Evolutionary conservation across 768 basidiomycete genomes (phyloP), one percentile per base, ranked within the genome.

Genomic region (Auricularia sp.): DNA sequence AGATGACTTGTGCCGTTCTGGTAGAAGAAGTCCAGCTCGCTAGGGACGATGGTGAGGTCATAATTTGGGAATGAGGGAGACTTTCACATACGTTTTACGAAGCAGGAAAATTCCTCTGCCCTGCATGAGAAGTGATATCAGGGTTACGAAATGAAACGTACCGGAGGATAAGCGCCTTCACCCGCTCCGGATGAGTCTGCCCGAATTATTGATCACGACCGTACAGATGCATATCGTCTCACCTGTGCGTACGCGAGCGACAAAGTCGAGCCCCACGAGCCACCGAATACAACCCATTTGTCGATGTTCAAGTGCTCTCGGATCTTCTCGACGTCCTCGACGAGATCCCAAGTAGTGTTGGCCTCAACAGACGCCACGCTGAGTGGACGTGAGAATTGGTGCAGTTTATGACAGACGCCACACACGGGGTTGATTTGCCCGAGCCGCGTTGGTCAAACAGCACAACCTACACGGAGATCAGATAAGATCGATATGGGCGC

Each of bases 281-380:
- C 94, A 35, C 95, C 95, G 71, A 98, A 97, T 34, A 97, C 91
- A 64, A 95, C 87, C 94, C 93, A 97, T 71, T 85, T 91, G 21
- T 91, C 86, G 64, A 98, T 81, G 51, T 76, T 76, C 16, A 98
- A 81, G 65, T 88, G 82, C 71, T 87, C 79, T 64, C 95, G 82
- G 33, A 96, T 76, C 70, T 78, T 87, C 72, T 98, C 95, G 10
- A 93, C 85, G 71, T 98, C 95, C 67, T 84, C 88, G 33, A 98
- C 92, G 51, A 96, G 84, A 71, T 93, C 88, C 91, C 91, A 93
- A 3, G 94, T 97, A 2, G 93, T 97, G 74, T 98, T 98, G 61
- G 93, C 87, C 68, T 90, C 87, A 1, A 87, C 74, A 36, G 74
- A 87, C 7, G 93, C 93, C 64, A 72, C 81, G 74, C 90, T 93